Conservation (phyloP, 2,329 filamentous ascomycete genomes). For the Cytospora paraplurivora region DNA sequence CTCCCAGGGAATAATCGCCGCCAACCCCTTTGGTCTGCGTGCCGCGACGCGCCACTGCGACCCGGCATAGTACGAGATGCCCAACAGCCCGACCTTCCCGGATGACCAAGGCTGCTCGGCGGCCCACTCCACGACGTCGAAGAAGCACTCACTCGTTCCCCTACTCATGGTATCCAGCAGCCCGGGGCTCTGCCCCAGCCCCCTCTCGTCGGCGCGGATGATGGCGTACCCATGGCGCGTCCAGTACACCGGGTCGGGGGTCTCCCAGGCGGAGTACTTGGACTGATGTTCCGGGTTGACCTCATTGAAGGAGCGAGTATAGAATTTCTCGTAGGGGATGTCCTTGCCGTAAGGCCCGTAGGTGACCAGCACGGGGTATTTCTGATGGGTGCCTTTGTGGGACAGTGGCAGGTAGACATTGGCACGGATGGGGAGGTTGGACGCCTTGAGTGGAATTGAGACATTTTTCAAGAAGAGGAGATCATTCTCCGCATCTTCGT, state of each 20-base stretch:
- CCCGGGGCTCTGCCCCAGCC: slow-evolving; percentile 50
- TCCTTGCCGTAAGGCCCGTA: slow-evolving; percentile 78
- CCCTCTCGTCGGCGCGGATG: slow-evolving; percentile 55
- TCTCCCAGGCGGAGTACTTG: slow-evolving; percentile 60
- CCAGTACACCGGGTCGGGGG: slow-evolving; percentile 60
- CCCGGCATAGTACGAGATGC: slow-evolving; percentile 51
- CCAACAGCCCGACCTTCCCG: slow-evolving; percentile 52
- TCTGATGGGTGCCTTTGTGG: slow-evolving; percentile 27
- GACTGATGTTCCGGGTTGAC: slow-evolving; percentile 57
- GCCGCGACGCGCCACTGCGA: slow-evolving; percentile 53
- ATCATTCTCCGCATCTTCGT: slow-evolving; percentile 28
- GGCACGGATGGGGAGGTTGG: slow-evolving; percentile 34
- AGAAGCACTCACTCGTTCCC: slow-evolving; percentile 51
- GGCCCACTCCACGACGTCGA: slow-evolving; percentile 53
- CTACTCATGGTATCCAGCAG: slow-evolving; percentile 52
- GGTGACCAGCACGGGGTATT: slow-evolving; percentile 65
- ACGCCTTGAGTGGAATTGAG: slow-evolving; percentile 34
- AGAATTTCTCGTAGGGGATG: slow-evolving; percentile 59
- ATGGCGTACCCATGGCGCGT: slow-evolving; percentile 56
- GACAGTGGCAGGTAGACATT: slow-evolving; percentile 36
- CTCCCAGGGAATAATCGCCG: slow-evolving; percentile 54
- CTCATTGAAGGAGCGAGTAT: slow-evolving; percentile 46
- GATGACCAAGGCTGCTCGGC: slow-evolving; percentile 50
- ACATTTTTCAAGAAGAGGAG: slow-evolving; percentile 35
- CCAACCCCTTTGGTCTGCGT: slow-evolving; percentile 47